Conservation (phyloP, 352 stramenopile genomes). For the Globisporangium irregulare region DNA sequence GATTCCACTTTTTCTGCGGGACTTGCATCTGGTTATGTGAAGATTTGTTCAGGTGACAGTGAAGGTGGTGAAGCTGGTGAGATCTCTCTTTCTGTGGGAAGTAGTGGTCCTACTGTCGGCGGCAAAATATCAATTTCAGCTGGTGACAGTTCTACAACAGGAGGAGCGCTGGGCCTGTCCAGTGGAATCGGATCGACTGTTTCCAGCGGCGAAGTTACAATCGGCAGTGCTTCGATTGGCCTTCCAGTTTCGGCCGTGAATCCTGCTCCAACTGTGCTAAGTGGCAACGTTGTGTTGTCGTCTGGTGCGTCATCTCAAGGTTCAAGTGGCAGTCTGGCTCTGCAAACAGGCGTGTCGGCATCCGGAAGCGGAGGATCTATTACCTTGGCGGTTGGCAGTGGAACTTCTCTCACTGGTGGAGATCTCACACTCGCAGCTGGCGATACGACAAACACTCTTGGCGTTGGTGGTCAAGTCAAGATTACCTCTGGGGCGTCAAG, state of each 20-base stretch:
- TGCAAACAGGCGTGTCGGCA: slow-evolving; percentile 21
- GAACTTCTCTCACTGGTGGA: slow-evolving; percentile 25
- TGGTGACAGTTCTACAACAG: slow-evolving; percentile 16
- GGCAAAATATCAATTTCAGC: slow-evolving; percentile 14
- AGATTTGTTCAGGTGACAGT: slow-evolving; percentile 11
- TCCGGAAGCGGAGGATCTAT: slow-evolving; percentile 25
- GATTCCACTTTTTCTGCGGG: slow-evolving; percentile 8
- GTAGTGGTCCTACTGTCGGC: slow-evolving; percentile 9
- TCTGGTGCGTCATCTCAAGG: slow-evolving; percentile 24
- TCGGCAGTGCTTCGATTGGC: slow-evolving; percentile 24
- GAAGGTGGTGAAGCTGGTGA: slow-evolving; percentile 16
- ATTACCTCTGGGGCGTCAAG: slow-evolving; percentile 34
- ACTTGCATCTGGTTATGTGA: slow-evolving; percentile 12
- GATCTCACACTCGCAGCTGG: slow-evolving; percentile 31
- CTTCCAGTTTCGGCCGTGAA: slow-evolving; percentile 12
- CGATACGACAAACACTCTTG: slow-evolving; percentile 17
- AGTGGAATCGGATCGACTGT: slow-evolving; percentile 26
- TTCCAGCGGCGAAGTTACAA: slow-evolving; percentile 24
- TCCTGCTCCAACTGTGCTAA: slow-evolving; percentile 15
- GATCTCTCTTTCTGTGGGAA: slow-evolving; percentile 20
- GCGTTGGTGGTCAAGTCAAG: slow-evolving; percentile 34
- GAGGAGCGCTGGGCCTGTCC: slow-evolving; percentile 14
- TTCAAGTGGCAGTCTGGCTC: slow-evolving; percentile 22
- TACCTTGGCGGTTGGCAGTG: slow-evolving; percentile 22
- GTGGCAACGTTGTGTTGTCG: slow-evolving; percentile 17